Base-by-base conservation (phyloP, 2,329 filamentous ascomycete genomes). In the Pyricularia sp. region DNA sequence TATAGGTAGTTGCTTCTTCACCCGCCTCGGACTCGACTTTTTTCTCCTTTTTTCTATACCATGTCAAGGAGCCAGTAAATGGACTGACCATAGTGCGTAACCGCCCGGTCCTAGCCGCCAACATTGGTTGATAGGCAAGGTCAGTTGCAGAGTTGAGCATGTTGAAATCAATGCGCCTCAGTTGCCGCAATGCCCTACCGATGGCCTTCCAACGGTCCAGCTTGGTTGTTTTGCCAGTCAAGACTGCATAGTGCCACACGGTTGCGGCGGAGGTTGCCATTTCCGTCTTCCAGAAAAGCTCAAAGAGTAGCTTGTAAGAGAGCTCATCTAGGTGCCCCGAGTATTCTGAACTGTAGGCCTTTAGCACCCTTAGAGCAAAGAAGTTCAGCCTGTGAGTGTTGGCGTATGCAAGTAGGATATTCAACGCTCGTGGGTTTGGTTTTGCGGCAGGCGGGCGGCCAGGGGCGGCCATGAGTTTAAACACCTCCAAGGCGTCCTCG, bases 241-340 rank as follows among this genome's bases (percentile, higher is more conserved):
- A 53, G 31, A 68, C 69, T 44, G 74, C 75, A 65, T 72, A 75
- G 49, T 71, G 72, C 73, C 73, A 78, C 40, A 76, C 62, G 64
- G 73, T 67, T 64, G 70, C 70, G 65, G 74, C 65, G 33, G 71
- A 65, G 62, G 74, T 72, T 12, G 74, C 71, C 24, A 75, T 72
- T 53, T 71, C 72, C 2, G 72, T 67, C 22, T 64, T 66, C 67
- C 75, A 72, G 16, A 76, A 75, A 28, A 79, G 70, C 7, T 70
- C 66, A 65, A 79, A 75, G 61, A 82, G 74, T 13, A 72, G 67
- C 44, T 73, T 67, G 68, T 77, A 80, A 0, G 75, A 76, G 16
- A 70, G 59, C 5, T 68, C 63, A 65, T 77, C 70, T 12, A 73
- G 72, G 28, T 70, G 65, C 59, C 69, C 6, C 22, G 28, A 28